phyloP scores from a whole-genome alignment of 192 early-diverging fungal genomes.

The Dissophora ornata region DNA sequence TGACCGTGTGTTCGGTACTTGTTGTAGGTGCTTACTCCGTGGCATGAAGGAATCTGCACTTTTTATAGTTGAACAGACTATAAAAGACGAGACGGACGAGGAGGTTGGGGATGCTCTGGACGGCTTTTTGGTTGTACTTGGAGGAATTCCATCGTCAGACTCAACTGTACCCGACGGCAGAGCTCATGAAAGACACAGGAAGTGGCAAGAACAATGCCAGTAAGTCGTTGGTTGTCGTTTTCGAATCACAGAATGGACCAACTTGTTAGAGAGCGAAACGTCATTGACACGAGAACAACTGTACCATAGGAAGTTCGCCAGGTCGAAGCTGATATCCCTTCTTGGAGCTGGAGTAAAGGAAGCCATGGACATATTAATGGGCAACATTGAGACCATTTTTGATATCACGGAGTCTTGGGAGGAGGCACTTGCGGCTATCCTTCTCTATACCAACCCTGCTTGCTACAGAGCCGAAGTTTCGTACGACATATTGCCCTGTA shows the following conservation, averaged over 20 bases:
- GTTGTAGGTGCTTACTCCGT: constrained; percentile 32
- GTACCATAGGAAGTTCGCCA: constrained; percentile 29
- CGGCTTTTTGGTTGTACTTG: constrained; percentile 17
- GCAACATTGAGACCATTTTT: constrained; percentile 56
- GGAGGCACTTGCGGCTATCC: constrained; percentile 62
- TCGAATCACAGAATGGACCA: too few species aligned
- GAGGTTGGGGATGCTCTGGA: constrained; percentile 26
- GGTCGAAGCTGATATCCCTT: constrained; percentile 1
- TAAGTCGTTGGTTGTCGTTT: background rate
- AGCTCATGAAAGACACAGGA: constrained; percentile 6
- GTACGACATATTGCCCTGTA: too few species aligned
- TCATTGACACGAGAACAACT: too few species aligned
- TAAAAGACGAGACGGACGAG: constrained; percentile 37
- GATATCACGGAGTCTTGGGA: constrained; percentile 58
- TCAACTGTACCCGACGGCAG: constrained; percentile 15
- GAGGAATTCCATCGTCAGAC: constrained; percentile 20
- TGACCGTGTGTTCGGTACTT: background rate
- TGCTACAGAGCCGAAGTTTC: constrained; percentile 31
- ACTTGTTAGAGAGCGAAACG: too few species aligned
- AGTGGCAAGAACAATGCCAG: constrained; percentile 41
- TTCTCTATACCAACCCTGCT: constrained; percentile 64
- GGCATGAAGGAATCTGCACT: constrained; percentile 28
- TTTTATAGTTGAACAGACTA: constrained; percentile 39
- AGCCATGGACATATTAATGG: constrained; percentile 28
- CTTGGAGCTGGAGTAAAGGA: constrained; percentile 18